phyloP scores from a whole-genome alignment of 1,284 basidiomycete species.

The Afroboletus lepidellus region DNA sequence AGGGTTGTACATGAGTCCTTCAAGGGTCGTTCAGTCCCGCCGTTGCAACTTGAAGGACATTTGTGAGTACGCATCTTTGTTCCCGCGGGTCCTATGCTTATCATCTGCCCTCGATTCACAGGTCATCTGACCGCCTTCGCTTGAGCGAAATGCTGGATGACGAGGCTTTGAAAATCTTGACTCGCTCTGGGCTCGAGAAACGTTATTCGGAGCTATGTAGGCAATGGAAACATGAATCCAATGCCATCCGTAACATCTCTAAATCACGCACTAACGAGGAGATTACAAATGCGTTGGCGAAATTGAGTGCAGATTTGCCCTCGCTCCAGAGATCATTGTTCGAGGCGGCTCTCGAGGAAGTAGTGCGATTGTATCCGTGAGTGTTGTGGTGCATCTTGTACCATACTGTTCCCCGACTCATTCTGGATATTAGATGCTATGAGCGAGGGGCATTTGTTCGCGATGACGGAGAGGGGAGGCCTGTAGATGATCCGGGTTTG shows the following conservation, averaged over 20 bases:
- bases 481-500: conserved; percentile 11
- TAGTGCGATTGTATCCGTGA: conserved; percentile 28
- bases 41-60: conserved; percentile 15
- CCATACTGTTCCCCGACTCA: background rate
- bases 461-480: background rate
- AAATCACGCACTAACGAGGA: background rate
- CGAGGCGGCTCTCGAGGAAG: background rate
- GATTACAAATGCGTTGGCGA: background rate
- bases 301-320: background rate
- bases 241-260: background rate
- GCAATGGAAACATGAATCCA: background rate
- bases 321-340: conserved; percentile 2
- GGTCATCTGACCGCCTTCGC: conserved; percentile 21
- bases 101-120: conserved; percentile 8
- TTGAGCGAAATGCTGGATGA: conserved; percentile 31
- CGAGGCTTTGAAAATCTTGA: conserved; percentile 30
- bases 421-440: conserved; percentile 11
- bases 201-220: conserved; percentile 21
- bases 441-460: conserved; percentile 15
- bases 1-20: conserved; percentile 1
- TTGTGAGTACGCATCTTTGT: conserved; percentile 16
- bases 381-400: background rate
- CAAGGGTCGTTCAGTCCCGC: background rate
- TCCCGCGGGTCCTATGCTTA: background rate
- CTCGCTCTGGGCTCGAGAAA: conserved; percentile 30